A percentile compares a stretch with the other conserved stretches of the same genome.
These are phyloP conservation scores for Nicotiana knightiana DNA, from an alignment of 257 asterid genomes.

Conservation along the genomic window DNA sequence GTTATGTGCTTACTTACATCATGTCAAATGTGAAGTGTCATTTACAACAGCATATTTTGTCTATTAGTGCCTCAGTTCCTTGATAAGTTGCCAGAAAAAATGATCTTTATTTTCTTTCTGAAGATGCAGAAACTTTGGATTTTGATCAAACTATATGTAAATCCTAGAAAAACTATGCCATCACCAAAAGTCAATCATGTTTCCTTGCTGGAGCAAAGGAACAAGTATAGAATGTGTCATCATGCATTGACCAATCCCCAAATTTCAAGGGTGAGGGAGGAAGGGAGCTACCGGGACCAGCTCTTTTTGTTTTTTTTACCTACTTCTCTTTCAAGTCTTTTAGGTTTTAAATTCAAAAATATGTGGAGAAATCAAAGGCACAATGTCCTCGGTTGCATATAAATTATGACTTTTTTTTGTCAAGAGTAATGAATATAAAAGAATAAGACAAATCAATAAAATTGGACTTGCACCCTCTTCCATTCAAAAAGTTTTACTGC, in stretches of 20 bases:
- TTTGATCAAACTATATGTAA: background rate
- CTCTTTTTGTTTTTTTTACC: background rate
- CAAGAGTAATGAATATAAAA: background rate
- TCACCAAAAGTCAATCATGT: background rate
- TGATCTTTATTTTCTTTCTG: background rate
- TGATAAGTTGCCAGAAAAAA: background rate
- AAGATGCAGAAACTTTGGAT: background rate
- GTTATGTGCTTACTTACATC: background rate
- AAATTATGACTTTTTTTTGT: background rate
- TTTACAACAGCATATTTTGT: background rate
- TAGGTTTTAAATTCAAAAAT: background rate
- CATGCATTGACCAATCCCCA: too few species aligned
- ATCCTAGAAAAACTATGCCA: background rate
- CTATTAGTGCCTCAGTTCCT: background rate
- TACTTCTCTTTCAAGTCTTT: background rate
- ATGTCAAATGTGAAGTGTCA: background rate
- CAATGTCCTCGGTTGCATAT: conserved; percentile 2
- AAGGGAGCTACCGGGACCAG: background rate
- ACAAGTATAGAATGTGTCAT: background rate
- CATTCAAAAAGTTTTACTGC: too few species aligned
- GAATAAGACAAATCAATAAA: conserved; percentile 17
- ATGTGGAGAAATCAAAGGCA: background rate
- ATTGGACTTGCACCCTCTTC: too few species aligned
- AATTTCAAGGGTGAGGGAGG: background rate
- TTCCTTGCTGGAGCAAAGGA: background rate